A percentile compares a stretch with the other conserved stretches of the same genome.
phyloP scores from a whole-genome alignment of 345 rosid species.

The Salix koriyanagi region DNA sequence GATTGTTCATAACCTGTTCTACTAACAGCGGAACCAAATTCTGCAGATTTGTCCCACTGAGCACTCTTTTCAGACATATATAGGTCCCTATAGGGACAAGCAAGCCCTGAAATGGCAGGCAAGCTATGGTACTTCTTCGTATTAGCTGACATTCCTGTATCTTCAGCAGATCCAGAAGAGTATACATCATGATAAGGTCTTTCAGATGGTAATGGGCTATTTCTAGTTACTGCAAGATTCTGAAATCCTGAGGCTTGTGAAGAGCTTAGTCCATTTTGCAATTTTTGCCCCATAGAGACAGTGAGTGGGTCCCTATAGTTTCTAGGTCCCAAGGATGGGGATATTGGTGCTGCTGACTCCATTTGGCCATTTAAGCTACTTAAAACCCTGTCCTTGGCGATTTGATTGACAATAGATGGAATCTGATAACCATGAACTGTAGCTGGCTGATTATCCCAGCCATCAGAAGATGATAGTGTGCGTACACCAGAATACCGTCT shows the following conservation, averaged over 20 bases:
- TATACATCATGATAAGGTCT: conserved; percentile 43
- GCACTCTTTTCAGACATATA: conserved; percentile 45
- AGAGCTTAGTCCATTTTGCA: conserved; percentile 56
- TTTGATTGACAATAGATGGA: conserved; percentile 46
- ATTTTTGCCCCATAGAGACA: conserved; percentile 51
- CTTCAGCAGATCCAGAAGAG: conserved; percentile 43
- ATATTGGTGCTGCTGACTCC: conserved; percentile 45
- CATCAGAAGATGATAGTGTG: conserved; percentile 54
- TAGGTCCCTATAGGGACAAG: conserved; percentile 50
- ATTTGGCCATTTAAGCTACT: conserved; percentile 46
- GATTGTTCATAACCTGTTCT: conserved; percentile 47
- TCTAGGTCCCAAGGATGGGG: conserved; percentile 47
- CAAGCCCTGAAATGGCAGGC: conserved; percentile 79
- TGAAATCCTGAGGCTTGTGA: conserved; percentile 61
- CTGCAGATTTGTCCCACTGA: conserved; percentile 52
- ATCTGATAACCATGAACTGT: conserved; percentile 66
- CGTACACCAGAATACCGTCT: conserved; percentile 70
- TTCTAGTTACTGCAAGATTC: conserved; percentile 50
- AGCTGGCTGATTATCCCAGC: conserved; percentile 58
- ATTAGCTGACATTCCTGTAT: conserved; percentile 36
- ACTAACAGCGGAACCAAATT: conserved; percentile 50
- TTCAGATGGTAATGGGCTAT: conserved; percentile 47
- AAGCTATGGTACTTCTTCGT: conserved; percentile 81
- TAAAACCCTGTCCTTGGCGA: conserved; percentile 51
- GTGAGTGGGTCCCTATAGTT: conserved; percentile 53